phyloP scores from a whole-genome alignment of 164 flowering plant genomes.

The Magnolia sinica region DNA sequence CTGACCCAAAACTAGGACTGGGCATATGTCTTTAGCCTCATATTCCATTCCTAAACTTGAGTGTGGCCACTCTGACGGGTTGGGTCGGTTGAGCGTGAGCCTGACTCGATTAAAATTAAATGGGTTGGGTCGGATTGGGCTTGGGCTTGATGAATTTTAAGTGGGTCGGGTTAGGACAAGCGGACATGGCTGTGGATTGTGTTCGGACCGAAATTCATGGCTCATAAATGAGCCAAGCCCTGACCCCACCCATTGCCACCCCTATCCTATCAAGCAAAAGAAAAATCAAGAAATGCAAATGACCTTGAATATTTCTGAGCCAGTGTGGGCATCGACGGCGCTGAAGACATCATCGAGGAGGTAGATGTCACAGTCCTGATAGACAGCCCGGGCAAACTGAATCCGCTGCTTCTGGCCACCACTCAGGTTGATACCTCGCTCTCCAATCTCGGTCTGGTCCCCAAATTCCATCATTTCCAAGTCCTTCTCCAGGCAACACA shows the following conservation, averaged over 20 bases:
- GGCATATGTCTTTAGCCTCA: no score
- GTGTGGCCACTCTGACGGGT: no score
- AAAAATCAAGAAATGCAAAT: not conserved
- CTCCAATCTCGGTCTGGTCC: constrained; percentile 98
- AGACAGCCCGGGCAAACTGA: constrained; percentile 95
- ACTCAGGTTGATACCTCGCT: constrained; percentile 96
- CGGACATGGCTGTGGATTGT: no score
- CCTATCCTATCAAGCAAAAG: not conserved
- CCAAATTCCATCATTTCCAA: constrained; percentile 96
- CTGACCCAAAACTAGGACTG: no score
- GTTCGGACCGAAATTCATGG: no score
- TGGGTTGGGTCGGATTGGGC: no score
- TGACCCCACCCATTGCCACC: not conserved
- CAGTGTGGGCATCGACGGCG: constrained; percentile 99
- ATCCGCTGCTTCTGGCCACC: constrained; percentile 99
- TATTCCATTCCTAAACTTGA: no score
- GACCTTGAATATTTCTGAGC: constrained; percentile 93
- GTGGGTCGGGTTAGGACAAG: no score
- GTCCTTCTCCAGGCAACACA: constrained; percentile 83
- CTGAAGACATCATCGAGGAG: constrained; percentile 95
- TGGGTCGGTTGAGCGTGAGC: no score
- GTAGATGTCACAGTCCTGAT: constrained; percentile 87
- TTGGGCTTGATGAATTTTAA: no score
- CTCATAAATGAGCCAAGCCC: not conserved
- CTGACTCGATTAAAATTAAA: no score